A percentile compares a stretch with the other conserved stretches of the same genome.
These are phyloP conservation scores for Pleurotus giganteus DNA, from an alignment of 768 basidiomycete genomes.

Conservation along the genomic window DNA sequence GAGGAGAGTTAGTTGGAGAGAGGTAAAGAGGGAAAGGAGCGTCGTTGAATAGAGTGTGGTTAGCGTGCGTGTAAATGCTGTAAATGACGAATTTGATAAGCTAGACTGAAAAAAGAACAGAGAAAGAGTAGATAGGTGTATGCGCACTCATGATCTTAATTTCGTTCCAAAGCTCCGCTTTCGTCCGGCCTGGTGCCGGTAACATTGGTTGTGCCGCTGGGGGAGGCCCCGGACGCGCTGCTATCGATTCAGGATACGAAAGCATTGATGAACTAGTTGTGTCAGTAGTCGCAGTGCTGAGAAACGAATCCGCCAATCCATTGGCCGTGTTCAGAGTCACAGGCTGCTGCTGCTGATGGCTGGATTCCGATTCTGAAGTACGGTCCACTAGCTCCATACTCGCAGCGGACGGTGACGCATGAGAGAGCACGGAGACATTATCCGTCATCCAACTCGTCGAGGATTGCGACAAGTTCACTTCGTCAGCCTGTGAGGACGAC, in stretches of 20 bases:
- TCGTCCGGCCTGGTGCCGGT: constrained; percentile 38
- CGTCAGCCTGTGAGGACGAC: constrained; percentile 38
- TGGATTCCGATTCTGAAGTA: not conserved
- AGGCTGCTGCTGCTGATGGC: not conserved
- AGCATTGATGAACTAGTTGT: constrained; percentile 26
- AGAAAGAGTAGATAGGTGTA: not conserved
- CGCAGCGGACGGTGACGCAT: not conserved
- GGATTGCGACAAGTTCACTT: constrained; percentile 22
- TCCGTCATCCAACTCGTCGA: constrained; percentile 36
- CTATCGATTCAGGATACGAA: constrained; percentile 23
- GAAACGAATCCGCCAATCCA: not conserved
- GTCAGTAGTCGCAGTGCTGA: not conserved
- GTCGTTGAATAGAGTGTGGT: constrained; percentile 86
- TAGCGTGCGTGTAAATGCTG: constrained; percentile 85
- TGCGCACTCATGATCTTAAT: constrained; percentile 80
- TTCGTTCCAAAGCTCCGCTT: constrained; percentile 88
- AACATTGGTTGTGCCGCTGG: constrained; percentile 16
- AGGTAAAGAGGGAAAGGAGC: constrained; percentile 82
- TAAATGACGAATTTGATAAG: constrained; percentile 7
- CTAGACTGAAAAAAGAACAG: not conserved
- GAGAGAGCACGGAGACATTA: not conserved
- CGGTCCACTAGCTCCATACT: not conserved
- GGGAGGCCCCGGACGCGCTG: constrained; percentile 23
- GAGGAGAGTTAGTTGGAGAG: constrained; percentile 82
- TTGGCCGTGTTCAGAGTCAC: too few relatives aligned